A percentile compares a stretch with the other conserved stretches of the same genome.
These are phyloP conservation scores for Fusarium buharicum DNA, from an alignment of 2,329 filamentous ascomycete genomes.

Conservation along the genomic window DNA sequence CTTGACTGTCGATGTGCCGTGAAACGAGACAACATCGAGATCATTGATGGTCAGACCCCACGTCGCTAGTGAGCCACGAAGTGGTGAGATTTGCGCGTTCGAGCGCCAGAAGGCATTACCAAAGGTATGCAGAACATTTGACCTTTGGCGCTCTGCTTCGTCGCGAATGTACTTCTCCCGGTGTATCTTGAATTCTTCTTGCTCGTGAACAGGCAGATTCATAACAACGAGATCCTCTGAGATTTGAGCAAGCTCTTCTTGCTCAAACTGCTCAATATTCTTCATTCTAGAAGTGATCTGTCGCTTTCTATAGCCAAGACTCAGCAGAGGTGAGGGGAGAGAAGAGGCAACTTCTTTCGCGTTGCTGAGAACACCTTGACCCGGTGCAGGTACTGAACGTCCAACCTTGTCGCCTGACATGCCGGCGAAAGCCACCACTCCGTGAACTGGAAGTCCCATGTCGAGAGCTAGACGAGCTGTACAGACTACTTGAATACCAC, in stretches of 20 bases:
- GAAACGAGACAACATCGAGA: conserved; percentile 94
- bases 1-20: conserved; percentile 96
- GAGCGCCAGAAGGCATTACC: conserved; percentile 99
- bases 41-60: conserved; percentile 99
- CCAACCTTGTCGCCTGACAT: conserved; percentile 99
- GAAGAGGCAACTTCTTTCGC: conserved; percentile 90
- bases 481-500: conserved; percentile 98
- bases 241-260: conserved; percentile 90
- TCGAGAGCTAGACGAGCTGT: conserved; percentile 93
- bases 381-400: conserved; percentile 93
- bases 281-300: conserved; percentile 93
- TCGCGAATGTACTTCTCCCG: conserved; percentile 87
- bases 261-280: conserved; percentile 95
- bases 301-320: conserved; percentile 95
- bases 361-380: conserved; percentile 94
- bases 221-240: conserved; percentile 92
- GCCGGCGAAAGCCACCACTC: conserved; percentile 89
- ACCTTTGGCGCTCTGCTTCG: conserved; percentile 86
- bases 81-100: conserved; percentile 89
- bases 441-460: conserved; percentile 98
- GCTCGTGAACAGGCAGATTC: conserved; percentile 64
- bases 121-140: conserved; percentile 90
- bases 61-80: conserved; percentile 93
- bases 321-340: conserved; percentile 92
- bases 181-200: conserved; percentile 72